Evolutionary conservation across 257 asterid genomes (phyloP), one percentile per base, ranked within the genome.

Genomic region (Cruciata laevipes): DNA sequence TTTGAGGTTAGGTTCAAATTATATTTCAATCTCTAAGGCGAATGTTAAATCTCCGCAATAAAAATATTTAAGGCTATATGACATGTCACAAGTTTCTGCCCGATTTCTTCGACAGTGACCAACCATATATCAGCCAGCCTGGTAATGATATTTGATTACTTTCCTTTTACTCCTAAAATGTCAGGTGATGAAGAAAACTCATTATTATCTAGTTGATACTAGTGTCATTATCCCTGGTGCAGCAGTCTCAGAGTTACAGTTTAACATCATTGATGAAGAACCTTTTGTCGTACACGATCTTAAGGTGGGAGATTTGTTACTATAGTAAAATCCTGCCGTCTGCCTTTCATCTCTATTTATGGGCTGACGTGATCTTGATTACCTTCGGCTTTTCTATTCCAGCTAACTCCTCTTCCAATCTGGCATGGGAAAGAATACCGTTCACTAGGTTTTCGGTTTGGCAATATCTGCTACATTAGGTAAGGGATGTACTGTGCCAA

Each of bases 151-250:
- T 27, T 24, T 60, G 31, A 24, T 2, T 25, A n/a, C 21, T 55
- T 55, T n/a, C 32, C 58, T 68, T 68, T 56, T 67, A 56, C 73
- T n/a, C 65, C 55, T 61, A 32, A 31, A 38, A 58, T 60, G 72
- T 80, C 78, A 94, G 99, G 99, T 94, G 73, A 90, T 90, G 99
- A 94, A 87, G 85, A 90, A 88, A 83, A 94, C 97, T 60, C 99
- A 90, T 72, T 88, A 83, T 79, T 94, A 94, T 80, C 83, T 94
- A 79, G 89, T 94, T 33, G 97, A 94, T 73, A 88, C 80, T 33
- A 88, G 96, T 70, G 77, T 75, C 25, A 21, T 94, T 27, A 78
- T 71, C 73, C 95, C 95, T 13, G 99, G 96, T 62, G 99, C 99
- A 72, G 97, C 97, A 27, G 99, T 90, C 74, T 94, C 99, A 56